Conservation (phyloP, 164 flowering plant genomes). For the Stephania cephalantha region DNA sequence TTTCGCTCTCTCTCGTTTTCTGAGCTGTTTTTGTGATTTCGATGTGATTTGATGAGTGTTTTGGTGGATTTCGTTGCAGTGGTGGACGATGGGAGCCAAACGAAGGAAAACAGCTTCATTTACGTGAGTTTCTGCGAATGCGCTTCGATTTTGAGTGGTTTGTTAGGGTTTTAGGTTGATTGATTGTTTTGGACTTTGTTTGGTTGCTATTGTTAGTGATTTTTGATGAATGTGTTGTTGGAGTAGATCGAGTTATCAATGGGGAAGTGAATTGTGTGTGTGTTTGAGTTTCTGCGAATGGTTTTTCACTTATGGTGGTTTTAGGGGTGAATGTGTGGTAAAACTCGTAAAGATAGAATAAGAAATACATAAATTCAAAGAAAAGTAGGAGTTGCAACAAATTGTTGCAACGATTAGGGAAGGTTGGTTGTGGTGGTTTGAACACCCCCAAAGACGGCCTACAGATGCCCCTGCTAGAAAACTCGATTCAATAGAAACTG, state of each 20-base stretch:
- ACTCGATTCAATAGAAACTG: too few species aligned
- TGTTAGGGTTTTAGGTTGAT: neutral
- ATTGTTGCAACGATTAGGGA: too few species aligned
- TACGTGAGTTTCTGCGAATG: slow-evolving; percentile 52
- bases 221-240: neutral
- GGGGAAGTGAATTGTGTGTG: neutral
- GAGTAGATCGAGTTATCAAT: neutral
- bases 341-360: too few species aligned
- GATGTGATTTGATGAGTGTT: too few species aligned
- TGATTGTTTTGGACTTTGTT: neutral
- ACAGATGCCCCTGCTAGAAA: too few species aligned
- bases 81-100: slow-evolving; percentile 71
- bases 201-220: neutral
- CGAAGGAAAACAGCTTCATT: slow-evolving; percentile 75
- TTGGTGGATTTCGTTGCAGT: slow-evolving; percentile 37
- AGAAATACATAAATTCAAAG: too few species aligned
- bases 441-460: too few species aligned
- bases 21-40: neutral
- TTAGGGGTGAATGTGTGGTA: too few species aligned
- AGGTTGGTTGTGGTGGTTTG: too few species aligned
- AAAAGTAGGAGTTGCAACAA: too few species aligned
- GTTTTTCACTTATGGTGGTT: too few species aligned
- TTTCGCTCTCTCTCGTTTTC: slow-evolving; percentile 5
- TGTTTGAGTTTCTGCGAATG: too few species aligned
- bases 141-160: neutral